Conservation (phyloP, 805 yeast genomes). For the Yamadazyma tumulicola region DNA sequence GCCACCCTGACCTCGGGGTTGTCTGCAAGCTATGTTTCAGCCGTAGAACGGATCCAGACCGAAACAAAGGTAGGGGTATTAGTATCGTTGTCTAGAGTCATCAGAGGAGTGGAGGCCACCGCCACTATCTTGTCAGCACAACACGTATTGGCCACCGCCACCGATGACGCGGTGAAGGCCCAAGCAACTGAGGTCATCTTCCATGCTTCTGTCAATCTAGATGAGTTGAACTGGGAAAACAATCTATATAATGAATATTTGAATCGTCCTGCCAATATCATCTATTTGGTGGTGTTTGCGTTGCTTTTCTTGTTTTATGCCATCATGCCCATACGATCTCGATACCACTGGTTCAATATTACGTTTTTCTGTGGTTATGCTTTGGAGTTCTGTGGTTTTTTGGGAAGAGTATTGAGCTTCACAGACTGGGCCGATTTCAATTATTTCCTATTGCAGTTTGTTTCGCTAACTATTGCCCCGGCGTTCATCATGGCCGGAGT, state of each 20-base stretch:
- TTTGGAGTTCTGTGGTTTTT: conserved; percentile 31
- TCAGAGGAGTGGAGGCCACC: conserved; percentile 34
- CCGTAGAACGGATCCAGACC: conserved; percentile 10
- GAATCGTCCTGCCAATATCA: conserved; percentile 26
- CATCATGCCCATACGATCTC: conserved; percentile 24
- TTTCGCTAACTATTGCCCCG: conserved; percentile 34
- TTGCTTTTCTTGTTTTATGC: conserved; percentile 18
- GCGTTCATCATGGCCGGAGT: conserved; percentile 41
- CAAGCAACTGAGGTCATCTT: conserved; percentile 30
- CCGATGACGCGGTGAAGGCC: conserved; percentile 20
- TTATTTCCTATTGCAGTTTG: conserved; percentile 27
- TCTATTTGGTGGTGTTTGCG: conserved; percentile 24
- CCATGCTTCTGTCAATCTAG: conserved; percentile 26
- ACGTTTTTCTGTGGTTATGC: conserved; percentile 30
- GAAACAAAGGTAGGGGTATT: conserved; percentile 12
- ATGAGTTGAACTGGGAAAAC: conserved; percentile 21
- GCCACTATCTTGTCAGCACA: conserved; percentile 28
- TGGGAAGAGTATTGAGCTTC: conserved; percentile 32
- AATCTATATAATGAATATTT: conserved; percentile 31
- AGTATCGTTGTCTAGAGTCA: conserved; percentile 16
- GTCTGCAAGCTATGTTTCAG: conserved; percentile 16
- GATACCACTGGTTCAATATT: conserved; percentile 35
- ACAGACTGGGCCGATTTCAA: conserved; percentile 17
- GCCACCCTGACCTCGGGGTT: conserved; percentile 19
- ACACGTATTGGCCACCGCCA: conserved; percentile 34